A percentile compares a stretch with the other conserved stretches of the same genome.
phyloP scores from a whole-genome alignment of 768 basidiomycete genomes.

The Krasilnikovozyma curviuscula region DNA sequence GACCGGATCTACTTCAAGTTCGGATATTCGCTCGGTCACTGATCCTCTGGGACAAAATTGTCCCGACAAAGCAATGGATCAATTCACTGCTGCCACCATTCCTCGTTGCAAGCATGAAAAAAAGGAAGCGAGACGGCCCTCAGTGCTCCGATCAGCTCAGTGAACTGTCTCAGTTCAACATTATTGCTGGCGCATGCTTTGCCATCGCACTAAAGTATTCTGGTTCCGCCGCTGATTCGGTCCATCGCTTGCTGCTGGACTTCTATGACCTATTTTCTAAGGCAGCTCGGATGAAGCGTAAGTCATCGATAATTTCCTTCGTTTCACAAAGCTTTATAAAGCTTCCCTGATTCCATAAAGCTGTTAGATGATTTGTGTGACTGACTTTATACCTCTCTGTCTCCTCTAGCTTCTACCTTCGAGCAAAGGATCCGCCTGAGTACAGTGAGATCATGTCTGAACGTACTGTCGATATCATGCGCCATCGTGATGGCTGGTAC shows the following conservation, averaged over 20 bases:
- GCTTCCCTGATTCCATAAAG: not conserved
- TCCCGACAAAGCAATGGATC: constrained; percentile 53
- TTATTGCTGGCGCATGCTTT: constrained; percentile 78
- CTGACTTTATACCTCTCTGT: not conserved
- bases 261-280: constrained; percentile 65
- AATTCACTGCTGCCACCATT: constrained; percentile 45
- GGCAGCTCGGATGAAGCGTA: constrained; percentile 48
- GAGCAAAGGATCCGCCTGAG: constrained; percentile 76
- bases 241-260: constrained; percentile 59
- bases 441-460: constrained; percentile 69
- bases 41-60: constrained; percentile 69
- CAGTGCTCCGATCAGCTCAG: constrained; percentile 41
- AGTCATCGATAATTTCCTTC: constrained; percentile 18
- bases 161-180: constrained; percentile 79
- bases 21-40: constrained; percentile 57
- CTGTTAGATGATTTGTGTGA: not conserved
- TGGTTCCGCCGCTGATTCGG: constrained; percentile 77
- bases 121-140: constrained; percentile 27
- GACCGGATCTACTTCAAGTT: constrained; percentile 67
- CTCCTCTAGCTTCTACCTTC: constrained; percentile 44
- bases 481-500: constrained; percentile 96
- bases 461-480: constrained; percentile 63
- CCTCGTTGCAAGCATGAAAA: constrained; percentile 38
- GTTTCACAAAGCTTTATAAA: constrained; percentile 2
- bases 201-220: constrained; percentile 81